These are phyloP conservation scores for Ichthyophthirius multifiliis DNA, from an alignment of 169 alveolate species.

Conservation along the genomic window DNA sequence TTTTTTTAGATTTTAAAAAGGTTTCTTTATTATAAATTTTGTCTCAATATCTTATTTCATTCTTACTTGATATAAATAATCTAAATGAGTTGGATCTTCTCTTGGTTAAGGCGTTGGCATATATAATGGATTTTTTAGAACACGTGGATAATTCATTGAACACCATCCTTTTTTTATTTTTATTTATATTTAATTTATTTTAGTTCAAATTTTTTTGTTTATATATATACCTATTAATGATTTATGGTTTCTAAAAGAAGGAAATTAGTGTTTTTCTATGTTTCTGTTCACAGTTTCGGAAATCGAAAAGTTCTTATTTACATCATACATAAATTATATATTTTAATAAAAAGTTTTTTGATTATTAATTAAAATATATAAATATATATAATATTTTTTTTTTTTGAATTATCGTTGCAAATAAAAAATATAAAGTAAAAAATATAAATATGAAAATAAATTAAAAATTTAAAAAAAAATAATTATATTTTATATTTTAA, in stretches of 20 bases:
- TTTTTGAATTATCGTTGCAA: no score
- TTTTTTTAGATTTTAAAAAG: constrained; percentile 17
- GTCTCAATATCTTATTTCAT: neutral
- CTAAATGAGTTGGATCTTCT: constrained; percentile 25
- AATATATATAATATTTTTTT: no score
- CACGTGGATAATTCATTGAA: constrained; percentile 41
- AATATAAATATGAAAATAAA: no score
- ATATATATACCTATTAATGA: neutral
- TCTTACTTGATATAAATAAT: neutral
- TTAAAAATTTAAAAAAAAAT: no score
- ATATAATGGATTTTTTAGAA: constrained; percentile 23
- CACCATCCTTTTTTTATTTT: constrained; percentile 46
- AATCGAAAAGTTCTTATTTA: neutral
- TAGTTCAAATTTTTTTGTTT: neutral
- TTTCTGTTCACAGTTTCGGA: constrained; percentile 18
- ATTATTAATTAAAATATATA: no score
- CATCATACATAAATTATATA: neutral
- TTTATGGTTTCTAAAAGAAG: constrained; percentile 27
- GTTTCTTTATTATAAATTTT: constrained; percentile 6
- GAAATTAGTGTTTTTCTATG: constrained; percentile 20
- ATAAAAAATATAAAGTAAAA: no score
- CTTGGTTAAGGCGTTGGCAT: constrained; percentile 36
- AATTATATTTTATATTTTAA: no score
- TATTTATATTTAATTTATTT: no score
- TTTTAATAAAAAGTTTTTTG: neutral